Conservation (phyloP, 2,329 filamentous ascomycete species). For the Cadophora sp. region DNA sequence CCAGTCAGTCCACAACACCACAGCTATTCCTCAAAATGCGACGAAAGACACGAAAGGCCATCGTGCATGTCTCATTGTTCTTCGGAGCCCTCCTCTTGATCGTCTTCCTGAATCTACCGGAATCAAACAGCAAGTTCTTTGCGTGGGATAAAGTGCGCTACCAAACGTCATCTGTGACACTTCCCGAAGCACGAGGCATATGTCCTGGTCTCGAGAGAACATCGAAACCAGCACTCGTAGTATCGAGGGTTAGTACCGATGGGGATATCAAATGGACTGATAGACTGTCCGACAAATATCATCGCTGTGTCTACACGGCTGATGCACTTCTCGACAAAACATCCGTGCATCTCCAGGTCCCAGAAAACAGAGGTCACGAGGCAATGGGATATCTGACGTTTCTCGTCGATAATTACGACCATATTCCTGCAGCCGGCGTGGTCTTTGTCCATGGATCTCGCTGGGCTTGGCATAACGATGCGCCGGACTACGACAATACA, state of each 20-base stretch:
- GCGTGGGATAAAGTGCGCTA: slow-evolving; percentile 54
- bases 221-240: slow-evolving; percentile 53
- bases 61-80: slow-evolving; percentile 49
- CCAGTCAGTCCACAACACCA: neutral
- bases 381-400: slow-evolving; percentile 56
- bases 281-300: slow-evolving; percentile 48
- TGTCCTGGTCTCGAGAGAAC: slow-evolving; percentile 50
- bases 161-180: slow-evolving; percentile 45
- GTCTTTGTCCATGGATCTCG: slow-evolving; percentile 54
- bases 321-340: slow-evolving; percentile 44
- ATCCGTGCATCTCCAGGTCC: slow-evolving; percentile 49
- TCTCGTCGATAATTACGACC: slow-evolving; percentile 53
- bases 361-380: slow-evolving; percentile 54
- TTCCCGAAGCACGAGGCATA: slow-evolving; percentile 48
- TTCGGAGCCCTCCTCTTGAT: slow-evolving; percentile 44
- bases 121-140: slow-evolving; percentile 46
- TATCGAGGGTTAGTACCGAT: slow-evolving; percentile 51
- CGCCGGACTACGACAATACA: slow-evolving; percentile 53
- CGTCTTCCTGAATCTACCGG: slow-evolving; percentile 47
- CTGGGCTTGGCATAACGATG: slow-evolving; percentile 54
- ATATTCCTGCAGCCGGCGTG: slow-evolving; percentile 48
- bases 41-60: slow-evolving; percentile 47
- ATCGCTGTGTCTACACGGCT: slow-evolving; percentile 54
- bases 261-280: slow-evolving; percentile 53
- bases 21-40: slow-evolving; percentile 44